Evolutionary conservation across 1,284 basidiomycete species (phyloP).

Genomic region (Marasmius fiardii): DNA sequence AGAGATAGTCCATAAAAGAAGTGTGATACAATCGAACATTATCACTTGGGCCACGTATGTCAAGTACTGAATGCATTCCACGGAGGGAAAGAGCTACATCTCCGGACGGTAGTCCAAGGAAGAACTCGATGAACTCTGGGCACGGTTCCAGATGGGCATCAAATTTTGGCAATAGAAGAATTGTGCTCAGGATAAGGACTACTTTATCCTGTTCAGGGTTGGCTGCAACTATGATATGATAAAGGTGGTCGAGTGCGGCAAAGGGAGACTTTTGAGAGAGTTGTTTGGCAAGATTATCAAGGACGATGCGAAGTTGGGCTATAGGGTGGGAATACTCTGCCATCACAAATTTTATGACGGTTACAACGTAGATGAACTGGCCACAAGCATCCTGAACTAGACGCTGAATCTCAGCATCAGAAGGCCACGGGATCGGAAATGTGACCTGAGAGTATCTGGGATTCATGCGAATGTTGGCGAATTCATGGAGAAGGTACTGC

Average conservation of each 20-base stretch:
- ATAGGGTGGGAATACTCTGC: background rate
- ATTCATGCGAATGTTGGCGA: background rate
- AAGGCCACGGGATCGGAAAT: conserved; percentile 11
- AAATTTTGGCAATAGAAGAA: background rate
- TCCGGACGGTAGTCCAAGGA: background rate
- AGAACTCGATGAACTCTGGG: background rate
- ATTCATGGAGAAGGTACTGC: background rate
- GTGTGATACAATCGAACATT: background rate
- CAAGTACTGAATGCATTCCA: conserved; percentile 8
- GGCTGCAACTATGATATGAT: conserved; percentile 4
- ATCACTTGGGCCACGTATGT: background rate
- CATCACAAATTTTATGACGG: conserved; percentile 8
- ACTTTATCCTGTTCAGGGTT: background rate
- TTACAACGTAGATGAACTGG: conserved; percentile 12
- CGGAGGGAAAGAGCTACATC: conserved; percentile 1
- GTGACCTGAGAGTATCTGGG: background rate
- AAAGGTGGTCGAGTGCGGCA: conserved; percentile 9
- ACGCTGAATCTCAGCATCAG: background rate
- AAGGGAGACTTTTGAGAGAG: background rate
- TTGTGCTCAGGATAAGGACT: background rate
- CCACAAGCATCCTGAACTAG: conserved; percentile 6
- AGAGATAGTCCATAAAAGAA: conserved; percentile 6
- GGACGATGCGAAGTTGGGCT: conserved; percentile 6
- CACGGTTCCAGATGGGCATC: background rate
- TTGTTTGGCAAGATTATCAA: background rate